These are phyloP conservation scores for Hebeloma cylindrosporum DNA, from an alignment of 768 basidiomycete species.

Conservation along the genomic window DNA sequence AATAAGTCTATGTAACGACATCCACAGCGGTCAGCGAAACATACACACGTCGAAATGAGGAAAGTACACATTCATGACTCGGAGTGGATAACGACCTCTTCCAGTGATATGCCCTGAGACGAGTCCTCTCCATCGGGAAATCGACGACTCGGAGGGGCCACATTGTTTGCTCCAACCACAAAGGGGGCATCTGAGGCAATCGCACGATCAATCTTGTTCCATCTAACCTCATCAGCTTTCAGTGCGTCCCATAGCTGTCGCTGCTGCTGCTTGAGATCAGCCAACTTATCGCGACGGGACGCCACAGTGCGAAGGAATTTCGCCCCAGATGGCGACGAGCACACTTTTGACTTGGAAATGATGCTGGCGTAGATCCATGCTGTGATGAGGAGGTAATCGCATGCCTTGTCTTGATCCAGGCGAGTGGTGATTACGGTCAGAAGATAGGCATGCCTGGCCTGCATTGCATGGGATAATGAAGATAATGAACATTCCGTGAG, in stretches of 20 bases:
- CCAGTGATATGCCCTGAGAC: no score
- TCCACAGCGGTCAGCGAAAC: no score
- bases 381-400: constrained; percentile 8
- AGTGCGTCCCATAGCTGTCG: not conserved
- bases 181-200: no score
- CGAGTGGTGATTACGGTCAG: not conserved
- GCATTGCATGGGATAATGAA: constrained; percentile 5
- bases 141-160: no score
- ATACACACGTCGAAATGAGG: no score
- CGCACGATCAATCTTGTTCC: not conserved
- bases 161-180: no score
- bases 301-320: constrained; percentile 3
- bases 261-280: not conserved
- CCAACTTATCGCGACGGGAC: not conserved
- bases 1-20: no score
- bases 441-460: constrained; percentile 5
- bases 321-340: not conserved
- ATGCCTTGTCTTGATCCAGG: not conserved
- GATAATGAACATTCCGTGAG: constrained; percentile 1
- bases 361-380: constrained; percentile 12
- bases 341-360: constrained; percentile 3
- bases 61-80: no score
- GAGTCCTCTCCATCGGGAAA: no score
- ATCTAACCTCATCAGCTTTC: constrained; percentile 1
- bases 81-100: no score